phyloP scores from a whole-genome alignment of 1,139 yeast species.

The Protomyces pachydermus region DNA sequence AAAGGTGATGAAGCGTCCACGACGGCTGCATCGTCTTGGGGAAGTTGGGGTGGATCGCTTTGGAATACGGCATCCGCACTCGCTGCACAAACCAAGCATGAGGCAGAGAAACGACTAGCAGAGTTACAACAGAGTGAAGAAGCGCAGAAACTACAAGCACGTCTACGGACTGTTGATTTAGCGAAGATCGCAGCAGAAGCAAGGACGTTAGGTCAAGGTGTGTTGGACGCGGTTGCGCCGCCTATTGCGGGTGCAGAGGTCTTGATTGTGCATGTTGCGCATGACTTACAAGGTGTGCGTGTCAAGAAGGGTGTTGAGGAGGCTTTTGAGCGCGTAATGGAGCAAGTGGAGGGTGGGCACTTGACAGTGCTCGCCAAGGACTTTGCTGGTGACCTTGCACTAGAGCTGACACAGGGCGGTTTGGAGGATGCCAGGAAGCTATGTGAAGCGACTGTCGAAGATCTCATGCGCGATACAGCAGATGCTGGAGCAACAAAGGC shows the following conservation, averaged over 20 bases:
- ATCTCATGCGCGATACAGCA: background rate
- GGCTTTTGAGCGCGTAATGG: constrained; percentile 77
- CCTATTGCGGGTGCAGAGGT: constrained; percentile 61
- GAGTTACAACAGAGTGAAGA: constrained; percentile 18
- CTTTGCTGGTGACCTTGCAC: background rate
- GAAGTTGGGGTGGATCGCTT: constrained; percentile 21
- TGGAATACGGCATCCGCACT: constrained; percentile 18
- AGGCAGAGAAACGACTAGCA: constrained; percentile 24
- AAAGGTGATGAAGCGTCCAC: background rate
- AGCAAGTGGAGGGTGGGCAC: constrained; percentile 66
- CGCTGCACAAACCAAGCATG: constrained; percentile 12
- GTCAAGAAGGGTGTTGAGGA: constrained; percentile 60
- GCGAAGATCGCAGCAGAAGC: constrained; percentile 20
- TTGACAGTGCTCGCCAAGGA: constrained; percentile 9
- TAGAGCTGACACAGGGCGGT: background rate
- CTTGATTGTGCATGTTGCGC: constrained; percentile 71
- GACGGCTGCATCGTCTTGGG: background rate
- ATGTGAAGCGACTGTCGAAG: constrained; percentile 12
- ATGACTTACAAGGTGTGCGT: constrained; percentile 70
- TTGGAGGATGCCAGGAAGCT: constrained; percentile 10
- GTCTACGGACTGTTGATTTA: constrained; percentile 9
- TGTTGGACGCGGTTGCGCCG: constrained; percentile 53
- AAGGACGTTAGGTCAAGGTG: constrained; percentile 34
- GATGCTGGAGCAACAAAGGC: background rate
- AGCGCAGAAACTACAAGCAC: constrained; percentile 20